These are phyloP conservation scores for Trametes cubensis DNA, from an alignment of 768 basidiomycete genomes.

Conservation along the genomic window DNA sequence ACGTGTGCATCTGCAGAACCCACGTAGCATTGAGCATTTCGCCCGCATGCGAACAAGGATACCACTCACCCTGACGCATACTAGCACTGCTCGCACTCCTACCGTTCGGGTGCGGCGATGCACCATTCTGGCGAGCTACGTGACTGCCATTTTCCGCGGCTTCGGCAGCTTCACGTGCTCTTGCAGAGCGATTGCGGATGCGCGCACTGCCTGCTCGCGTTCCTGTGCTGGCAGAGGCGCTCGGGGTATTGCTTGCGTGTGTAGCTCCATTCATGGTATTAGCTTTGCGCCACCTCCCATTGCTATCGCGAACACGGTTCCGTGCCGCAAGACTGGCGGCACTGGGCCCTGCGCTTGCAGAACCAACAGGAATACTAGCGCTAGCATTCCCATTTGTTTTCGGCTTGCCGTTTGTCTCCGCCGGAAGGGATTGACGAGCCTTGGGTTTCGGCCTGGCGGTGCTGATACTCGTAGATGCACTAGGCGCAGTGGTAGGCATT, in stretches of 20 bases:
- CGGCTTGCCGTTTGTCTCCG: conserved; percentile 12
- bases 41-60: too few relatives aligned
- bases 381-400: conserved; percentile 12
- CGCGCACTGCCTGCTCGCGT: conserved; percentile 21
- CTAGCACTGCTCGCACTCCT: conserved; percentile 3
- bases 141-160: background rate
- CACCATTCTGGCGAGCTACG: conserved; percentile 7
- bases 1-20: background rate
- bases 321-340: conserved; percentile 1
- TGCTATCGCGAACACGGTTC: conserved; percentile 19
- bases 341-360: conserved; percentile 8
- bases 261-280: background rate
- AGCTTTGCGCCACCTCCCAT: conserved; percentile 22
- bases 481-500: background rate
- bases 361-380: background rate
- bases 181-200: conserved; percentile 17
- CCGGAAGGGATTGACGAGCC: conserved; percentile 13
- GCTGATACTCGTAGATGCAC: conserved; percentile 11
- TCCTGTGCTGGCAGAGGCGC: background rate
- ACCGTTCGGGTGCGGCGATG: background rate
- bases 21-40: background rate
- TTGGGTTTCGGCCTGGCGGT: background rate
- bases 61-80: conserved; percentile 8
- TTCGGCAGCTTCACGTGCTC: conserved; percentile 21
- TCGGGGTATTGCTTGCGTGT: background rate